Base-by-base conservation (phyloP, 2,329 filamentous ascomycete genomes). In the Neofusicoccum parvum region DNA sequence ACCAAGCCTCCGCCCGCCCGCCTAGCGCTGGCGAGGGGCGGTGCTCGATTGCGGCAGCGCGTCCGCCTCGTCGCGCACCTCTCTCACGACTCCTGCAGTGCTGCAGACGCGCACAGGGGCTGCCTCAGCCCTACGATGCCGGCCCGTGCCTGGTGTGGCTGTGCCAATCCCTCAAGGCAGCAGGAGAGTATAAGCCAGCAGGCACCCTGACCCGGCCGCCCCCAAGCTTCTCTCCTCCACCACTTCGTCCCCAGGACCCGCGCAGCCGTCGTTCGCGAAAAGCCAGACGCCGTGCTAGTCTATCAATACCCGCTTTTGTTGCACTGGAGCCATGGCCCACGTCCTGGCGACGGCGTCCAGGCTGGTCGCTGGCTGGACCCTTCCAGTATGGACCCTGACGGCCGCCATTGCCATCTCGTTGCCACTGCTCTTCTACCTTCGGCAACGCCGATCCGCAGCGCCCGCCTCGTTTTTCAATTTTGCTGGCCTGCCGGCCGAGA, bases 401-500 rank as follows among this genome's bases (percentile, higher is more conserved):
- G 27, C 56, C 20, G 64, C 64, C 3, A 20, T 64, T 17, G 27
- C 65, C 45, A 14, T 66, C 23, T 67, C 66, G 20, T 23, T 66
- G 48, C 66, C 64, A 6, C 54, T 67, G 39, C 32, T 67, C 50
- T 6, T 64, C 27, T 59, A 36, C 54, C 41, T 17, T 34, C 32
- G 36, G 45, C 49, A 51, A 12, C 48, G 15, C 37, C 46, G 46
- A 50, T 50, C 50, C 27, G 17, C 34, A 10, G 34, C 46, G 14
- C 43, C 60, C 3, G 36, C 64, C 17, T 23, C 70, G 49, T 45
- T 69, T 9, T 64, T 64, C 60, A 36, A 51, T 34, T 69, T 56
- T 49, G 67, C 60, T 51, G 67, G 37, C 6, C 68, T 53, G 36
- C 68, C 59, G 37, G 65, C 58, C 32, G 68, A 58, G 41, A 69